These are phyloP conservation scores for Boletus rex-veris DNA, from an alignment of 768 basidiomycete species.

Conservation along the genomic window DNA sequence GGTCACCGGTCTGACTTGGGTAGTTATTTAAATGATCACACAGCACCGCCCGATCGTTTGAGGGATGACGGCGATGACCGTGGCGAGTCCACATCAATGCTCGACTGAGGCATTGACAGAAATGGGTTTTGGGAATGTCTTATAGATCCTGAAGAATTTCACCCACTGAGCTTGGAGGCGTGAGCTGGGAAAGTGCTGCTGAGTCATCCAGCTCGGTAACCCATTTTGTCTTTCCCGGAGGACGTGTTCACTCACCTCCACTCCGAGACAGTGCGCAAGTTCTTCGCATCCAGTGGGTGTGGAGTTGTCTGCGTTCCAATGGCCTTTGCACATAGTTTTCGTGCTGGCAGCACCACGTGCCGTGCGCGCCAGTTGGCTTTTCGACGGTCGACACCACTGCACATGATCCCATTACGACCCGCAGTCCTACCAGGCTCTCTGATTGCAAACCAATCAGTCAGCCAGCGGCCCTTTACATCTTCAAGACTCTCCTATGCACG, in stretches of 20 bases:
- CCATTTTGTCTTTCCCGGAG: constrained; percentile 1
- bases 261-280: not conserved
- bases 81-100: too few relatives aligned
- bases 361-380: constrained; percentile 12
- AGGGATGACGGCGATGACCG: too few relatives aligned
- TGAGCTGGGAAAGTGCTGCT: constrained; percentile 8
- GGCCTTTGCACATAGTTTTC: constrained; percentile 21
- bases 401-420: constrained; percentile 13
- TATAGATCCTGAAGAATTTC: too few relatives aligned
- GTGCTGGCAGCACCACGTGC: constrained; percentile 7
- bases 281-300: constrained; percentile 2
- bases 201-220: constrained; percentile 10
- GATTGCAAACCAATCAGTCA: constrained; percentile 5
- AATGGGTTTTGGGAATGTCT: too few relatives aligned
- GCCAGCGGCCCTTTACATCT: constrained; percentile 26
- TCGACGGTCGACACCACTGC: constrained; percentile 4
- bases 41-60: too few relatives aligned
- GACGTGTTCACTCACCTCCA: not conserved
- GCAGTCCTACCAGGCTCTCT: constrained; percentile 1
- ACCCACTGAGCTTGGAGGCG: too few relatives aligned
- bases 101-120: too few relatives aligned
- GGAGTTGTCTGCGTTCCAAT: constrained; percentile 21
- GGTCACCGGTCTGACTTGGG: too few relatives aligned
- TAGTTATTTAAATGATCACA: too few relatives aligned
- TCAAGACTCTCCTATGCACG: constrained; percentile 23